phyloP scores from a whole-genome alignment of 805 yeast genomes.

The Lachancea quebecensis region DNA sequence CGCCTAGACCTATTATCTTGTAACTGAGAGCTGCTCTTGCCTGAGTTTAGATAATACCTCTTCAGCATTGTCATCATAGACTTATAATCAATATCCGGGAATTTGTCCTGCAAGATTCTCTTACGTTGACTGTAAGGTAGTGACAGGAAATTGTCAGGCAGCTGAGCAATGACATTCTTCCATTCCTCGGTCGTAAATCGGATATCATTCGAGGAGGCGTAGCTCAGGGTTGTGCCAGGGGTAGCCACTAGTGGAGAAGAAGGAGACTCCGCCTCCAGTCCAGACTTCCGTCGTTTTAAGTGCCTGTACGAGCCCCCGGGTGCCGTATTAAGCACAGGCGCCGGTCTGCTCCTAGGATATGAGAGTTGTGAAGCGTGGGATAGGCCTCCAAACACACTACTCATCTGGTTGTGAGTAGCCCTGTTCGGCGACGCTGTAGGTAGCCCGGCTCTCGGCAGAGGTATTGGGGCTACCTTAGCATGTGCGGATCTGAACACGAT shows the following conservation, averaged over 20 bases:
- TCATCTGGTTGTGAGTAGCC: not conserved
- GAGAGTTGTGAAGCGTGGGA: not conserved
- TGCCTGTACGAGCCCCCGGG: not conserved
- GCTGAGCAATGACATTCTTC: slow-evolving; percentile 24
- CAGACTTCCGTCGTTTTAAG: slow-evolving; percentile 6
- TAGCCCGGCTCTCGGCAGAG: slow-evolving; percentile 4
- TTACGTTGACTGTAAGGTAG: slow-evolving; percentile 58
- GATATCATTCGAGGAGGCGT: slow-evolving; percentile 1
- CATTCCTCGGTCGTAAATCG: slow-evolving; percentile 23
- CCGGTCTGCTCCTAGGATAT: not conserved
- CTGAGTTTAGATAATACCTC: slow-evolving; percentile 19
- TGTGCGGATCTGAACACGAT: slow-evolving; percentile 3
- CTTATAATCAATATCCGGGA: slow-evolving; percentile 34
- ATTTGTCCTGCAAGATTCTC: slow-evolving; percentile 32
- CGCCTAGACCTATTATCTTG: slow-evolving; percentile 18
- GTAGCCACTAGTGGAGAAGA: slow-evolving; percentile 4
- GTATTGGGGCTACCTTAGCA: slow-evolving; percentile 11
- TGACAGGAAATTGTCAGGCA: slow-evolving; percentile 48
- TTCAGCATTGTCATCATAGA: slow-evolving; percentile 27
- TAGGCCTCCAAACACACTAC: not conserved
- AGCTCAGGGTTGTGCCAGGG: slow-evolving; percentile 1
- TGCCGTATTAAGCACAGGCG: slow-evolving; percentile 1
- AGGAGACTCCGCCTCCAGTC: not conserved
- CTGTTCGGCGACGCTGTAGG: not conserved
- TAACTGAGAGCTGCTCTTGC: slow-evolving; percentile 23